Evolutionary conservation across 2,329 filamentous ascomycete genomes (phyloP).

Genomic region (Diplocarpon rosae): DNA sequence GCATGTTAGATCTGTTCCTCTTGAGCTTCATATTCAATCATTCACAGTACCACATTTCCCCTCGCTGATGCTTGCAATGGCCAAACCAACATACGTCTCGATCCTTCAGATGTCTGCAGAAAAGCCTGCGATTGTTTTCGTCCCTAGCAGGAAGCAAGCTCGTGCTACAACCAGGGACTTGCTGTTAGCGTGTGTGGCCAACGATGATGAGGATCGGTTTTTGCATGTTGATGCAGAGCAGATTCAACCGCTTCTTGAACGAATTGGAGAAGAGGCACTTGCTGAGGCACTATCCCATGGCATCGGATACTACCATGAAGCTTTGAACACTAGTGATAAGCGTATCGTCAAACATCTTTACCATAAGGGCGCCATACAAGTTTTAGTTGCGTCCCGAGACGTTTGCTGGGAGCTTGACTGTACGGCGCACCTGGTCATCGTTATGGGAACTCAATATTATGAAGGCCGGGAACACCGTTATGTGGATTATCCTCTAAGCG

Average conservation of each 20-base stretch:
- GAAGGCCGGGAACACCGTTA: conserved; percentile 96
- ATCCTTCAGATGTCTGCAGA: conserved; percentile 80
- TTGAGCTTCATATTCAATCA: conserved; percentile 91
- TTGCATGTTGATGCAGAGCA: conserved; percentile 75
- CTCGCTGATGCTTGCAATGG: conserved; percentile 97
- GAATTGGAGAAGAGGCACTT: conserved; percentile 75
- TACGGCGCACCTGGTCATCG: conserved; percentile 79
- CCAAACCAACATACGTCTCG: conserved; percentile 81
- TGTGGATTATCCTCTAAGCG: conserved; percentile 87
- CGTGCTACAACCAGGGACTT: conserved; percentile 79
- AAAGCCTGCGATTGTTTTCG: conserved; percentile 84
- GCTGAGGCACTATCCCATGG: conserved; percentile 87
- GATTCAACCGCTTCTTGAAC: conserved; percentile 68
- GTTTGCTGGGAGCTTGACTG: conserved; percentile 92
- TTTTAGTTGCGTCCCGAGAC: conserved; percentile 68
- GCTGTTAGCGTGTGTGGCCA: conserved; percentile 73
- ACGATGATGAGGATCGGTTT: conserved; percentile 90
- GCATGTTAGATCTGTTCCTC: conserved; percentile 73
- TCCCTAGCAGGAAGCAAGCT: conserved; percentile 88
- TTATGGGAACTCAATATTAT: conserved; percentile 98
- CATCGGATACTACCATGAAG: conserved; percentile 95
- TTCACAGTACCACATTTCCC: conserved; percentile 96
- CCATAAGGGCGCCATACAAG: conserved; percentile 59
- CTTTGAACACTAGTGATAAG: conserved; percentile 78
- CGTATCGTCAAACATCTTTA: conserved; percentile 90